Evolutionary conservation across 1,284 basidiomycete species (phyloP), one percentile per base, ranked within the genome.

Genomic region (Schizopora paradoxa): DNA sequence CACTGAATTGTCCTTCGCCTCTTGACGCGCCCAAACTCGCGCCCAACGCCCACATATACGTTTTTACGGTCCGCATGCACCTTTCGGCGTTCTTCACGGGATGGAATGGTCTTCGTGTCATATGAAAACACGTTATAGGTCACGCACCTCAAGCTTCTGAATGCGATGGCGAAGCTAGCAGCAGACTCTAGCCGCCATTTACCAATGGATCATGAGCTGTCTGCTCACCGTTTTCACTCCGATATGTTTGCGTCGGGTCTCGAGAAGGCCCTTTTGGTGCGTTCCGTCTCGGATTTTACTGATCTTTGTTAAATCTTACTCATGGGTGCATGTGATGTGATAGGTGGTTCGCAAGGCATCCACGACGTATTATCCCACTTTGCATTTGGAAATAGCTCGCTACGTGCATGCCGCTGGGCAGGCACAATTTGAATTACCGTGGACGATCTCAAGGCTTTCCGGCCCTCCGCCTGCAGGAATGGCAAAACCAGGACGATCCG

Each of bases 281-380:
- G 60, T 64, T 18, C 10, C 3, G 19, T 38, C 13, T 32, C 46
- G 21, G 41, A 8, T 21, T 40, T 38, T 29, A 40, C n/a, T 32
- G 29, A 23, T n/a, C 14, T n/a, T 32, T 29, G 41, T 19, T 37
- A 32, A 21, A 49, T 37, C 57, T 58, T 27, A 51, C 65, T 14
- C 27, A 10, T 14, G n/a, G 22, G 5, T 7, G 43, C 26, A 1
- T 40, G 32, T 18, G 26, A 21, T 39, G 23, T 32, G 5, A 6
- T 58, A 96, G 92, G 89, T 93, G 33, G 79, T 91, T 1, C 84
- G 93, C 44, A 95, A 95, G 64, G 91, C 93, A 6, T 95, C 92
- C 5, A 82, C 85, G 10, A 83, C 86, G 7, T 95, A 95, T 63
- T 97, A 97, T 63, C 91, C 91, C 0, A 86, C 82, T 1, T 76